phyloP scores from a whole-genome alignment of 148 eudicot genomes.

The Chenopodium berlandieri region DNA sequence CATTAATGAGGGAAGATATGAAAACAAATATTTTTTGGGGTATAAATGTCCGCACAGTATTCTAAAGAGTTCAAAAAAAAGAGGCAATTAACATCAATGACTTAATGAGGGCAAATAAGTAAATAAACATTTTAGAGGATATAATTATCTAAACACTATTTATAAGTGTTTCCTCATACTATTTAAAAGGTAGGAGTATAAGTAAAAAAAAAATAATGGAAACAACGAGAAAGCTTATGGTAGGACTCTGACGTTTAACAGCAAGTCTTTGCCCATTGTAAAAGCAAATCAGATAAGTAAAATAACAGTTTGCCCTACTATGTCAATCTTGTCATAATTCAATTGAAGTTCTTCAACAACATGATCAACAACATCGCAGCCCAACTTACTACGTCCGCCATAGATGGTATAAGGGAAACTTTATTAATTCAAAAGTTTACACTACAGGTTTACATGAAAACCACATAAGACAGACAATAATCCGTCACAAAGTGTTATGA shows the following conservation, averaged over 20 bases:
- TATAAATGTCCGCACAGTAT: too few species aligned
- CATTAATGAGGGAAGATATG: too few species aligned
- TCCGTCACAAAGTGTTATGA: neutral
- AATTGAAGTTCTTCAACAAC: neutral
- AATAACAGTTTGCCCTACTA: neutral
- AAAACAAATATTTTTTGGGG: too few species aligned
- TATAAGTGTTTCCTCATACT: too few species aligned
- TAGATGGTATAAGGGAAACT: neutral
- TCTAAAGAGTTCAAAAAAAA: too few species aligned
- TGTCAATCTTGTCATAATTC: neutral
- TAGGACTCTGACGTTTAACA: neutral
- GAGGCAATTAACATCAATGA: too few species aligned
- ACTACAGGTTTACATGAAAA: neutral
- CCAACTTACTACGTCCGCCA: neutral
- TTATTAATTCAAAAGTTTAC: neutral
- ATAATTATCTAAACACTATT: too few species aligned
- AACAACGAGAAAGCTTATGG: too few species aligned
- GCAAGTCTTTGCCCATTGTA: neutral
- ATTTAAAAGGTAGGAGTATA: too few species aligned
- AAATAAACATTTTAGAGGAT: too few species aligned
- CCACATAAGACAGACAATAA: neutral
- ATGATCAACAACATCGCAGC: neutral
- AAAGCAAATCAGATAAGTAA: neutral
- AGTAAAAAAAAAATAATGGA: too few species aligned
- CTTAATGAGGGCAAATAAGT: too few species aligned